Base-by-base conservation (phyloP, 768 basidiomycete genomes). In the Xerocomellus chrysenteron region DNA sequence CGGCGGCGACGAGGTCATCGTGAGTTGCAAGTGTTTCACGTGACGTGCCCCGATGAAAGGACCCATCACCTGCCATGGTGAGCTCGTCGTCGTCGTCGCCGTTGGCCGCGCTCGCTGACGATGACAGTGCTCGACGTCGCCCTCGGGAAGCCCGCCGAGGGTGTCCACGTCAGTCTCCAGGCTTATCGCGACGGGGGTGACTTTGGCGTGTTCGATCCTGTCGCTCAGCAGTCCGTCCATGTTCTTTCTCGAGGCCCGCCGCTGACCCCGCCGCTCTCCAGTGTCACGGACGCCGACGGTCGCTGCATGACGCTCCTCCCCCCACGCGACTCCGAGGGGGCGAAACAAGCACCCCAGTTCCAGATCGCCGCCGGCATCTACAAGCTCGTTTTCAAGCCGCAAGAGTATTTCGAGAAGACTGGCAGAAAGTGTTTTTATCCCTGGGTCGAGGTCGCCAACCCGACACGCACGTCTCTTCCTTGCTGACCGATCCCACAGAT, bases 41-140 rank as follows among this genome's bases (percentile, higher is more conserved):
- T 59, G 51, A 44, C 30, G 4, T 9, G 13, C 12, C 5, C 1
- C 1, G 76, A 73, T 78, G 42, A 86, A 82, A 66, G 92, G 94
- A 5, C 90, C 92, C 2, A 90, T 97, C 58, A 97, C 94, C 37
- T 96, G 94, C 70, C 94, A 97, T 57, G 87, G 94, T 92, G 61
- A 54, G 78, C 50, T 32, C 55, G 2, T 33, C 55, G 19, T 47
- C 47, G 12, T 42, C 37, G 2, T 30, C 44, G 45, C 35, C 47
- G 24, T 52, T n/a, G 37, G 12, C 17, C 30, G 11, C 46, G 35
- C 24, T 57, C 50, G 45, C 50, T 30, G 45, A 60, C 40, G 40
- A 37, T 5, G 2, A 52, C 32, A 95, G 94, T 96, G 17, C 86
- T 97, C 60, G 94, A 97, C 68, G 84, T 90, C 1, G 88, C 91